These are phyloP conservation scores for Akanthomyces uredinophilus DNA, from an alignment of 2,329 filamentous ascomycete species.

Conservation along the genomic window DNA sequence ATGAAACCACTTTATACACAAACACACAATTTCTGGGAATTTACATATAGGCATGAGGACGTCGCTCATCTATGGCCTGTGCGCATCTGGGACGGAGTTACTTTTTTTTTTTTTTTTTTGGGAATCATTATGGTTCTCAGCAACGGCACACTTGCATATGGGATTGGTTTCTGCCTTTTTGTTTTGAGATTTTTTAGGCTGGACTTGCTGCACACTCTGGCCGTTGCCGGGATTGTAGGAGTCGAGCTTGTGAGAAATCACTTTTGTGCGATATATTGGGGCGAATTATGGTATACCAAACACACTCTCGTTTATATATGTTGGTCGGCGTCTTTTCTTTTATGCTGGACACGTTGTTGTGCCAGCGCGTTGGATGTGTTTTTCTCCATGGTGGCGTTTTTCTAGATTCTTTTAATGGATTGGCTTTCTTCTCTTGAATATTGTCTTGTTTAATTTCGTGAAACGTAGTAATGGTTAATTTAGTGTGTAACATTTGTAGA, in stretches of 20 bases:
- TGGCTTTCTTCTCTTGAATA: neutral
- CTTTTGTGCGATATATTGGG: neutral
- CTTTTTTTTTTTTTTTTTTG: neutral
- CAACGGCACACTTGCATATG: neutral
- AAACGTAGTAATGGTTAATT: too few species aligned
- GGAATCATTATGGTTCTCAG: neutral
- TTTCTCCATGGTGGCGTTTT: neutral
- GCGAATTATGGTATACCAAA: conserved; percentile 6
- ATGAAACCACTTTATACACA: conserved; percentile 21
- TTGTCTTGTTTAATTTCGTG: too few species aligned
- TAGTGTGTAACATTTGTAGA: too few species aligned
- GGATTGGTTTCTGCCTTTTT: neutral
- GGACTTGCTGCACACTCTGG: neutral
- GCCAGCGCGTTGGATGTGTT: neutral
- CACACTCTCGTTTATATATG: conserved; percentile 9
- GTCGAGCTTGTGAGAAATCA: neutral
- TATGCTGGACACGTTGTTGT: neutral
- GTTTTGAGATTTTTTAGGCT: neutral
- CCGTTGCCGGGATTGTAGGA: neutral
- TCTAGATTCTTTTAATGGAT: conserved; percentile 11
- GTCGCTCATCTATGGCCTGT: neutral
- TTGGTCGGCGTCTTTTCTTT: neutral
- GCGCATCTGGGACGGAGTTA: conserved; percentile 14
- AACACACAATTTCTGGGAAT: conserved; percentile 1
- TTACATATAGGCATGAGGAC: neutral